phyloP scores from a whole-genome alignment of 2,329 filamentous ascomycete species.

The Aspergillus hortae region DNA sequence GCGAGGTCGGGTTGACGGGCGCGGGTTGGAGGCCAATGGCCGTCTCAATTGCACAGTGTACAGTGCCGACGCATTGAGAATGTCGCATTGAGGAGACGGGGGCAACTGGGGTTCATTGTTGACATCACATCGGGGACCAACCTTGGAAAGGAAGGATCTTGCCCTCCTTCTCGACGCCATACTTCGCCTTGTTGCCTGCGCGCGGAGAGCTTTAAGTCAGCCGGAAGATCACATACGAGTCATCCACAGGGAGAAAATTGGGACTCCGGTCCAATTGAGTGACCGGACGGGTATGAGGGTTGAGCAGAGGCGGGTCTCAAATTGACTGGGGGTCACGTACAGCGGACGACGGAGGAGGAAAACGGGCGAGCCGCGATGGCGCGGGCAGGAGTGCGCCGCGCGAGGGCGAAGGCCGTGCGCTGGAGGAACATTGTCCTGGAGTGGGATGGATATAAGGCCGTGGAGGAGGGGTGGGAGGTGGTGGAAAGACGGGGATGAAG shows the following conservation, averaged over 20 bases:
- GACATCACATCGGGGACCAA: constrained; percentile 24
- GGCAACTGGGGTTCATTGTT: constrained; percentile 11
- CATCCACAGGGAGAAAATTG: not conserved
- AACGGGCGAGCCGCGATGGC: constrained; percentile 43
- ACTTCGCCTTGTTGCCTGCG: constrained; percentile 38
- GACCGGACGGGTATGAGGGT: not conserved
- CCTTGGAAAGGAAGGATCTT: constrained; percentile 45
- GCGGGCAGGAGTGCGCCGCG: constrained; percentile 43
- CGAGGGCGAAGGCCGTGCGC: constrained; percentile 45
- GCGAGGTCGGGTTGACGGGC: not conserved
- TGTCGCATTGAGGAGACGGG: not conserved
- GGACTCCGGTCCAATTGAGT: constrained; percentile 21
- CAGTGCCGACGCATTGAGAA: not conserved
- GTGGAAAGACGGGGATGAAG: constrained; percentile 25
- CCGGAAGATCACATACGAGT: not conserved
- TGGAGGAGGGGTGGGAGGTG: constrained; percentile 18
- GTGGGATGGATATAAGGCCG: constrained; percentile 17
- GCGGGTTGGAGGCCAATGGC: not conserved
- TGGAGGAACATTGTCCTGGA: constrained; percentile 45
- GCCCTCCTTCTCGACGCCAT: constrained; percentile 37
- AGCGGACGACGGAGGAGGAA: constrained; percentile 42
- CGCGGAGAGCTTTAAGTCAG: constrained; percentile 22
- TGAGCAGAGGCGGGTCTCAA: constrained; percentile 16
- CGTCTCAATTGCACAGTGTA: constrained; percentile 7
- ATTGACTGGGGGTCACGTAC: constrained; percentile 39